Evolutionary conservation across 768 basidiomycete species (phyloP).

Genomic region (Coprinopsis marcescibilis): DNA sequence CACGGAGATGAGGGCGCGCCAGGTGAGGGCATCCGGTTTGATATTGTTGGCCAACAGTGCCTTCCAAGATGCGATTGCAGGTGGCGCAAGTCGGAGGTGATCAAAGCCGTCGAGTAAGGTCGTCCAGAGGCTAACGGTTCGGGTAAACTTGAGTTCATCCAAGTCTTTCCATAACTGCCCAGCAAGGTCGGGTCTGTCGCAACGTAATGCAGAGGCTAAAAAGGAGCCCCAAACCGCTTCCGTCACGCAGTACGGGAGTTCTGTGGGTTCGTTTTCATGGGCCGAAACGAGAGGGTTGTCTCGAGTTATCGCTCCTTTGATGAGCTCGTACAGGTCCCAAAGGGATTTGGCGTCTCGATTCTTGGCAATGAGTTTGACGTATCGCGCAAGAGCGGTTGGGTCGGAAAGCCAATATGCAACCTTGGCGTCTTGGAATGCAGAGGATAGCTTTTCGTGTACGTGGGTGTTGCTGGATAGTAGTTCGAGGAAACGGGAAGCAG

Average conservation of each 20-base stretch:
- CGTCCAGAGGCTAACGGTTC: conserved; percentile 63
- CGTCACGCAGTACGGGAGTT: conserved; percentile 45
- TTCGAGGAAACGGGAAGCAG: conserved; percentile 34
- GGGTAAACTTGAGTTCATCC: conserved; percentile 37
- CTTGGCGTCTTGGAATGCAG: conserved; percentile 43
- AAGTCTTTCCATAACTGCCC: conserved; percentile 68
- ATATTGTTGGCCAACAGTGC: conserved; percentile 53
- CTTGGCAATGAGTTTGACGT: conserved; percentile 41
- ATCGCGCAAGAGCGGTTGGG: conserved; percentile 43
- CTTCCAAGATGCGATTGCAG: conserved; percentile 58
- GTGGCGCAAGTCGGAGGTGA: conserved; percentile 40
- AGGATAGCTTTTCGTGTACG: conserved; percentile 35
- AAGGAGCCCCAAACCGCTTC: conserved; percentile 61
- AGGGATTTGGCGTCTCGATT: conserved; percentile 28
- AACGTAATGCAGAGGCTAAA: conserved; percentile 56
- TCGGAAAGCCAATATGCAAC: conserved; percentile 47
- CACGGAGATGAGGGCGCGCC: conserved; percentile 63
- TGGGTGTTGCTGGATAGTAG: conserved; percentile 26
- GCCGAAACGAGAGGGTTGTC: conserved; percentile 51
- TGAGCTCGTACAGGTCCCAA: conserved; percentile 41
- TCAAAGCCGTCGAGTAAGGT: conserved; percentile 62
- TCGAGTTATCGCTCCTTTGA: conserved; percentile 47
- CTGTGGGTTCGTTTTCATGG: conserved; percentile 28
- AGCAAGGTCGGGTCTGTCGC: conserved; percentile 51
- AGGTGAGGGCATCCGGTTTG: conserved; percentile 55